A percentile compares a stretch with the other conserved stretches of the same genome.
These are phyloP conservation scores for Cryphonectria japonica DNA, from an alignment of 2,329 filamentous ascomycete genomes.

Conservation along the genomic window DNA sequence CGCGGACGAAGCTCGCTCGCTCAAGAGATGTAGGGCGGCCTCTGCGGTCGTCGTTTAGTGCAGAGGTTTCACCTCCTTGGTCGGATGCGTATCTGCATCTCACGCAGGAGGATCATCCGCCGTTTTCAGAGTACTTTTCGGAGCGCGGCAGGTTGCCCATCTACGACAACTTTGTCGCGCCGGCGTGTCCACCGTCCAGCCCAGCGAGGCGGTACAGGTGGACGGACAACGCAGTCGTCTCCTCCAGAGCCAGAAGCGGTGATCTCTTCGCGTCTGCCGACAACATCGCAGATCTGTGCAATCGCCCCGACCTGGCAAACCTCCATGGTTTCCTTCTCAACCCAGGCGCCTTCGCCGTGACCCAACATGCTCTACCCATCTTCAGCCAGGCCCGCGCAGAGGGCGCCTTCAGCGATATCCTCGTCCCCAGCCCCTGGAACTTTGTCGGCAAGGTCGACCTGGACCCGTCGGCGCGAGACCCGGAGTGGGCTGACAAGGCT, in stretches of 20 bases:
- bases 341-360: constrained; percentile 47
- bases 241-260: constrained; percentile 37
- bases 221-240: constrained; percentile 41
- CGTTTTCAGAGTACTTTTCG: constrained; percentile 24
- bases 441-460: constrained; percentile 45
- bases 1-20: background rate
- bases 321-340: constrained; percentile 57
- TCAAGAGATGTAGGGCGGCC: background rate
- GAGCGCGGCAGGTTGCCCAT: constrained; percentile 38
- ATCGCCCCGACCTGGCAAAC: constrained; percentile 52
- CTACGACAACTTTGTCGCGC: constrained; percentile 43
- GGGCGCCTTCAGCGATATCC: constrained; percentile 55
- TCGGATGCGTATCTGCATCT: background rate
- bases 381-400: constrained; percentile 60
- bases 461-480: constrained; percentile 42
- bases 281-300: constrained; percentile 51
- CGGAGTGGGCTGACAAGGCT: constrained; percentile 51
- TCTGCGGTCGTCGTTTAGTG: background rate
- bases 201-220: constrained; percentile 45
- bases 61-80: background rate
- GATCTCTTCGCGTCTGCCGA: constrained; percentile 40
- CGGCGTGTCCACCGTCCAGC: constrained; percentile 51
- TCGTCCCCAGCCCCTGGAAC: constrained; percentile 47
- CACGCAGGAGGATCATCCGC: background rate
- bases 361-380: constrained; percentile 54